A percentile compares a stretch with the other conserved stretches of the same genome.
Conservation (phyloP, 2,329 filamentous ascomycete species). For the Fusarium burgessii region DNA sequence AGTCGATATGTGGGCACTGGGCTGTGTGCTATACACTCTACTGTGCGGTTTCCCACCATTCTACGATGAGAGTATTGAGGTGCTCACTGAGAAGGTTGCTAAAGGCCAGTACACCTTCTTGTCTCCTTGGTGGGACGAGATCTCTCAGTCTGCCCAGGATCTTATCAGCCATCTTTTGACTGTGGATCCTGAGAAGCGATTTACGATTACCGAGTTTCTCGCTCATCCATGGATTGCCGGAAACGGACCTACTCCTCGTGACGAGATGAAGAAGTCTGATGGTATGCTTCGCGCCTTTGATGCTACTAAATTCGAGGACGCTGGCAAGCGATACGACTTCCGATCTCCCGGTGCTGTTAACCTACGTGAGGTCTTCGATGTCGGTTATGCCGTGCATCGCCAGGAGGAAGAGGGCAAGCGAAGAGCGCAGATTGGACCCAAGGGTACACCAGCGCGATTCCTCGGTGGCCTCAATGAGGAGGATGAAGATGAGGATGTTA, state of each 20-base stretch:
- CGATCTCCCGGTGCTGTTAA: conserved; percentile 95
- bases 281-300: conserved; percentile 66
- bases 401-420: conserved; percentile 97
- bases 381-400: conserved; percentile 96
- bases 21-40: conserved; percentile 95
- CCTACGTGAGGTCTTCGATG: conserved; percentile 95
- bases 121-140: conserved; percentile 99
- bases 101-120: conserved; percentile 97
- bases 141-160: conserved; percentile 94
- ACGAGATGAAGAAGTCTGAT: conserved; percentile 68
- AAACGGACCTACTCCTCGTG: conserved; percentile 67
- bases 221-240: conserved; percentile 92
- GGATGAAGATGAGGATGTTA: conserved; percentile 62
- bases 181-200: conserved; percentile 94
- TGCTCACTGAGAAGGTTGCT: conserved; percentile 97
- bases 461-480: conserved; percentile 77
- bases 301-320: conserved; percentile 63
- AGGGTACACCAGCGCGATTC: conserved; percentile 69
- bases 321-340: conserved; percentile 86
- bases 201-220: conserved; percentile 92
- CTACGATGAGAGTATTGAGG: conserved; percentile 97
- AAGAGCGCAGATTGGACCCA: conserved; percentile 83
- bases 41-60: conserved; percentile 98
- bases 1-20: conserved; percentile 99
- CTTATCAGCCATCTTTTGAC: conserved; percentile 92